Evolutionary conservation across 805 yeast genomes (phyloP), one percentile per base, ranked within the genome.

Genomic region (Wickerhamomyces rabaulensis): DNA sequence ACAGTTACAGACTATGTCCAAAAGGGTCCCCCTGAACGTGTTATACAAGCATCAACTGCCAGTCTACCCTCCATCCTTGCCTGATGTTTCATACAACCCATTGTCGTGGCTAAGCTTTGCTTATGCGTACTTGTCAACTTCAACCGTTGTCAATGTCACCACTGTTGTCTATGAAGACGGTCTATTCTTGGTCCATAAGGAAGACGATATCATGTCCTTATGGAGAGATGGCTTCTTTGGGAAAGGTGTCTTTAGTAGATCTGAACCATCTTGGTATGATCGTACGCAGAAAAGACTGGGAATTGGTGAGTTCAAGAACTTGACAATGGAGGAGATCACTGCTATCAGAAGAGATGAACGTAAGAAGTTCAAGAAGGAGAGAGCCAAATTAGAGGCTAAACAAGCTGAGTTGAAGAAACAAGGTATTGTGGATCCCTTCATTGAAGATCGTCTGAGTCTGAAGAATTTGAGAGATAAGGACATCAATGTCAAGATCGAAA

Each of bases 221-320:
- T 94, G 98, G 98, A 65, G 71, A 16, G 75, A 75, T 54, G 99
- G 99, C 1, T 94, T 90, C 60, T 94, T 89, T 61, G 99, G 99
- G 7, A 94, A 92, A 59, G 99, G 98, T 2, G 77, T 79, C 3
- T 68, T 90, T 40, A 87, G 96, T 31, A 72, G 99, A 52, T 85
- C 95, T 47, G 97, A 94, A 60, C 96, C 99, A 0, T 79, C 96
- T 0, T 94, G 98, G 97, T 65, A 61, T 40, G 71, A 69, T n/a
- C 72, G 97, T 45, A 80, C 88, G 1, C 65, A 68, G 27, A 70
- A 81, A 41, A 64, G 88, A 38, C 65, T 86, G 22, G 74, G 76
- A 13, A 58, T 78, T 35, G 74, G 73, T 42, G 59, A 66, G 42
- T 57, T 58, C 52, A 52, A 55, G 46, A 39, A 56, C 22, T 57